Percentiles rank a stretch among this genome's conserved stretches.
Conservation (phyloP, 2,329 filamentous ascomycete species). For the Lomentospora prolificans region DNA sequence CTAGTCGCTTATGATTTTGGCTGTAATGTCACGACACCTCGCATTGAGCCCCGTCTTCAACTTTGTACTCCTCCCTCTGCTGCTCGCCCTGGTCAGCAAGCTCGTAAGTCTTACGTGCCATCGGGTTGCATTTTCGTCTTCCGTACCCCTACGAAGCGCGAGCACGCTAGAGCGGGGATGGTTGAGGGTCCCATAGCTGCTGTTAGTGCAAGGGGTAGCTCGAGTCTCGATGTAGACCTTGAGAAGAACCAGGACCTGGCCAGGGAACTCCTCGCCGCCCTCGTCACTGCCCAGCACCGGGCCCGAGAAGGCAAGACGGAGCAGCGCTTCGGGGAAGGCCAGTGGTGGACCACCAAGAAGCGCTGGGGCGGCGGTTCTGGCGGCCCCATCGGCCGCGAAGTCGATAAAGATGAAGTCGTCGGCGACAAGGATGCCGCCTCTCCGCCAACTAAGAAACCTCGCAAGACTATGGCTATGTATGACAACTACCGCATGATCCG, state of each 20-base stretch:
- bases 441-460: slow-evolving; percentile 34
- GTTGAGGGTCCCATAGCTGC: slow-evolving; percentile 53
- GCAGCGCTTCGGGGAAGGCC: slow-evolving; percentile 43
- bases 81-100: slow-evolving; percentile 14
- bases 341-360: slow-evolving; percentile 52
- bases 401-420: slow-evolving; percentile 35
- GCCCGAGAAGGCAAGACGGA: slow-evolving; percentile 47
- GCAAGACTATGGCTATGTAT: slow-evolving; percentile 48
- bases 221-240: slow-evolving; percentile 38
- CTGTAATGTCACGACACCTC: slow-evolving; percentile 47
- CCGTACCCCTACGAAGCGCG: slow-evolving; percentile 49
- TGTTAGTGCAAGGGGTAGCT: slow-evolving; percentile 46
- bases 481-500: slow-evolving; percentile 55
- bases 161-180: slow-evolving; percentile 47
- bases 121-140: slow-evolving; percentile 51
- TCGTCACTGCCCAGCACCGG: slow-evolving; percentile 55
- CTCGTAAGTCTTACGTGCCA: slow-evolving; percentile 43
- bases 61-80: slow-evolving; percentile 29
- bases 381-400: slow-evolving; percentile 52
- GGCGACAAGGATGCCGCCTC: slow-evolving; percentile 35
- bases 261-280: slow-evolving; percentile 48
- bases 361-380: slow-evolving; percentile 56
- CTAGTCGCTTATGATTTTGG: slow-evolving; percentile 57
- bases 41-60: slow-evolving; percentile 50
- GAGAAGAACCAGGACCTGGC: slow-evolving; percentile 55